Base-by-base conservation (phyloP, 192 early-diverging fungal genomes). In the Spinellus fusiger region DNA sequence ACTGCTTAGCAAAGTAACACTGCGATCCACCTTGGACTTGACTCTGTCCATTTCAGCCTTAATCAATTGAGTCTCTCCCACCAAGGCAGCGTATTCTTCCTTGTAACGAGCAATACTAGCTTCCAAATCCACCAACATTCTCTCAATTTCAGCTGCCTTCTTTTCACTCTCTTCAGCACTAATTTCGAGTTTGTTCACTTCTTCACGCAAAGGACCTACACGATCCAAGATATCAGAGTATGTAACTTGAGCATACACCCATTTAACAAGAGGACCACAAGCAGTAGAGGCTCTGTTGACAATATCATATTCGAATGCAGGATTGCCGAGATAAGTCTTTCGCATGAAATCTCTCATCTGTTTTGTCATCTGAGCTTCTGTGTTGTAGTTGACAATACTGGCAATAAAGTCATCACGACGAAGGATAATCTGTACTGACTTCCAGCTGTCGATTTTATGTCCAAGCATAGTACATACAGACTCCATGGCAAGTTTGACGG, bases 251-350 rank as follows among this genome's bases (percentile, higher is more conserved):
- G 98, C 98, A 59, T 89, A 85, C 0, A 93, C 98, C 98, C 98
- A 99, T 74, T 95, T 87, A 23, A 94, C 93, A 31, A 99, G 75
- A 25, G 98, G 98, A 7, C 98, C 98, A 75, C 98, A 99, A 3
- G 98, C 98, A 71, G 93, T 96, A 69, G 86, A 89, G 16, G 98
- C 98, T 56, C 91, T 89, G 72, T 94, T 97, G n/a, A 99, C 93
- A 2, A 76, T 74, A 64, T 99, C 98, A 70, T 92, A 98, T 71
- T 92, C 93, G 68, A 85, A 99, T 61, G 80, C 83, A 40, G 95
- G 89, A 48, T 95, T 86, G 61, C 68, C 80, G 34, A 99, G 66
- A 72, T 87, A 99, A 22, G 82, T 80, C 23, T 71, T 68, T 16
- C 79, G 82, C 78, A 99, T 88, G 46, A 85, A 84, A 29, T 96